Evolutionary conservation across 257 asterid genomes (phyloP).

Genomic region (Nicotiana sylvestris): DNA sequence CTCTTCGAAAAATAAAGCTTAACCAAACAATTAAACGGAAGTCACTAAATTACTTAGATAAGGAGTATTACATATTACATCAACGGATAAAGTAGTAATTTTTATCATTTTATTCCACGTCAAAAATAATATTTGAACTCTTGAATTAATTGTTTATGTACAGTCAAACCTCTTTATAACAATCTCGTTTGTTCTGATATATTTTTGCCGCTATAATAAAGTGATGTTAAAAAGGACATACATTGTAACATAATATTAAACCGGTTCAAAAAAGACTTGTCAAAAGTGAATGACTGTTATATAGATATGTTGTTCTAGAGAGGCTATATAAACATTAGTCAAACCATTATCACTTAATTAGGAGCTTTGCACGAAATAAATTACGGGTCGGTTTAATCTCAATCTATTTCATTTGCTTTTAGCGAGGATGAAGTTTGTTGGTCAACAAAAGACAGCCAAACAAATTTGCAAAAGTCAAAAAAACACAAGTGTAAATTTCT

Average conservation of each 20-base stretch:
- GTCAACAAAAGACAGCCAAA: constrained; percentile 9
- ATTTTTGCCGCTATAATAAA: too few species aligned
- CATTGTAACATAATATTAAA: too few species aligned
- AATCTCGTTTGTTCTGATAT: too few species aligned
- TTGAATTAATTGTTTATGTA: too few species aligned
- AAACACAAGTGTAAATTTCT: background rate
- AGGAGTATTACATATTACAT: background rate
- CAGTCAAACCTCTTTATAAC: too few species aligned
- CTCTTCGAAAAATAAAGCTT: background rate
- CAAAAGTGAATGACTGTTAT: too few species aligned
- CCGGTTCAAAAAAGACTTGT: too few species aligned
- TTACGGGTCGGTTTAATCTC: background rate
- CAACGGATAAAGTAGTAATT: background rate
- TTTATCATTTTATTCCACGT: background rate
- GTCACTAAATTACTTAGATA: background rate
- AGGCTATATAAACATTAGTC: background rate
- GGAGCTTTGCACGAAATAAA: background rate
- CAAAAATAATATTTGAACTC: background rate
- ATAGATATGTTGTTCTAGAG: too few species aligned
- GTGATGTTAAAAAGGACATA: too few species aligned
- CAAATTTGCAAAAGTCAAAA: background rate
- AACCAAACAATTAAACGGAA: background rate
- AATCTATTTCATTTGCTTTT: background rate
- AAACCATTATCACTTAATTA: background rate
- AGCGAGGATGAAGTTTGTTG: background rate